Base-by-base conservation (phyloP, 2,329 filamentous ascomycete genomes). In the Clonostachys byssicola region DNA sequence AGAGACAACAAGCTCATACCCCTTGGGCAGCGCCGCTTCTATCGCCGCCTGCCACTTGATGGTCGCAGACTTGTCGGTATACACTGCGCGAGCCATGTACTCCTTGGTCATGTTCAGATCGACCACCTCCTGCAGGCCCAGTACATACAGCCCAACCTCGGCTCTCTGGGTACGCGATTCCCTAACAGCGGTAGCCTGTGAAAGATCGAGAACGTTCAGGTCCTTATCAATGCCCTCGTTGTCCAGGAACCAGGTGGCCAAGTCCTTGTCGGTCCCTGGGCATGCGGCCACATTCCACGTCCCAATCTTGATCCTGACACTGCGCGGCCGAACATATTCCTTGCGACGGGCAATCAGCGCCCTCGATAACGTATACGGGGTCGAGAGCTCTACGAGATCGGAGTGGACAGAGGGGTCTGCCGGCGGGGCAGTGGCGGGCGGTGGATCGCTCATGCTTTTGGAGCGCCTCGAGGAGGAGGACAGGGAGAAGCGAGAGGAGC, bases 231-330 rank as follows among this genome's bases (percentile, higher is more conserved):
- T 67, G 6, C 88, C 89, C 58, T 87, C 81, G 14, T 86, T 88
- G 12, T 83, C 75, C 8, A 95, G 78, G 62, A 99, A 96, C 94
- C 94, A 99, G 34, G 80, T 82, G 8, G 83, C 87, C 6, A 99
- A 71, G 61, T 97, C 94, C 55, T 89, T 88, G 64, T 96, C 91
- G 1, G 90, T 91, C 20, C 88, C 90, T 12, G 88, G 83, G 53
- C 88, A 85, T 2, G 86, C 85, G 5, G 91, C 94, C 14, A 96
- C 89, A 66, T 99, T 99, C 94, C 94, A 99, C 0, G 89, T 87
- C 40, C 92, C 94, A 45, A 99, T 78, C 68, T 96, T 96, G 65
- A 99, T 80, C 54, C 85, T 85, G 56, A 96, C 81, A 44, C 79
- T 79, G 62, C 85, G 85, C 40, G 84, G 80, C 36, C 84, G 81